phyloP scores from a whole-genome alignment of 768 basidiomycete species.

The Boletus barrowsii region DNA sequence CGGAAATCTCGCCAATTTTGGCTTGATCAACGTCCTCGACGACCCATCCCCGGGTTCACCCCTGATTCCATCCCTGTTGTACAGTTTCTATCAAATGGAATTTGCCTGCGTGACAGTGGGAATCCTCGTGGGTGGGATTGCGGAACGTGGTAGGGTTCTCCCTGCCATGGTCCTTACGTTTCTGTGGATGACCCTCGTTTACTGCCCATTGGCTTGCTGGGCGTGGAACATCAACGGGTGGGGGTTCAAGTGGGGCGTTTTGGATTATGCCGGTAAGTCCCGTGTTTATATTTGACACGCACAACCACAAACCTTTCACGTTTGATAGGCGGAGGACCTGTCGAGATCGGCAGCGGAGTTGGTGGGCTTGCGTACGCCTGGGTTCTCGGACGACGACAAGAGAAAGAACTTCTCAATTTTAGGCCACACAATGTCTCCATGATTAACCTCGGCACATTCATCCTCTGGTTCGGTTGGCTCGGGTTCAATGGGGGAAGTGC shows the following conservation, averaged over 20 bases:
- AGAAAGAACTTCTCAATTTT: conserved; percentile 72
- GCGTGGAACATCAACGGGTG: conserved; percentile 80
- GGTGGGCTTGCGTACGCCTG: conserved; percentile 83
- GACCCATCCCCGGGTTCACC: conserved; percentile 76
- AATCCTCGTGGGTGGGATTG: conserved; percentile 75
- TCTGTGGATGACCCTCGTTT: conserved; percentile 83
- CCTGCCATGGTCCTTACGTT: conserved; percentile 82
- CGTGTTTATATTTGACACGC: conserved; percentile 3
- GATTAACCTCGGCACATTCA: conserved; percentile 78
- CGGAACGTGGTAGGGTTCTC: conserved; percentile 81
- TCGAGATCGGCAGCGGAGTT: conserved; percentile 84
- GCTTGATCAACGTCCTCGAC: conserved; percentile 66
- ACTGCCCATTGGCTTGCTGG: conserved; percentile 87
- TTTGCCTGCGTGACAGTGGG: conserved; percentile 80
- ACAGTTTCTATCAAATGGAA: conserved; percentile 86
- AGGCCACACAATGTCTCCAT: conserved; percentile 85
- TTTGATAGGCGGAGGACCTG: conserved; percentile 71
- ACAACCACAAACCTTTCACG: background rate
- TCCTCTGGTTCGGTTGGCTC: conserved; percentile 86
- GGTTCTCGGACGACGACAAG: conserved; percentile 79
- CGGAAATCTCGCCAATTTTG: conserved; percentile 78
- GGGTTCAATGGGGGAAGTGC: conserved; percentile 93
- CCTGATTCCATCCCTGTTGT: conserved; percentile 78
- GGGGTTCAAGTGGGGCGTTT: conserved; percentile 79
- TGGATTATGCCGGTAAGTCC: conserved; percentile 80